Percentiles rank a stretch among this genome's conserved stretches.
phyloP scores from a whole-genome alignment of 176 grass and related monocot genomes.

The Thalia dealbata region DNA sequence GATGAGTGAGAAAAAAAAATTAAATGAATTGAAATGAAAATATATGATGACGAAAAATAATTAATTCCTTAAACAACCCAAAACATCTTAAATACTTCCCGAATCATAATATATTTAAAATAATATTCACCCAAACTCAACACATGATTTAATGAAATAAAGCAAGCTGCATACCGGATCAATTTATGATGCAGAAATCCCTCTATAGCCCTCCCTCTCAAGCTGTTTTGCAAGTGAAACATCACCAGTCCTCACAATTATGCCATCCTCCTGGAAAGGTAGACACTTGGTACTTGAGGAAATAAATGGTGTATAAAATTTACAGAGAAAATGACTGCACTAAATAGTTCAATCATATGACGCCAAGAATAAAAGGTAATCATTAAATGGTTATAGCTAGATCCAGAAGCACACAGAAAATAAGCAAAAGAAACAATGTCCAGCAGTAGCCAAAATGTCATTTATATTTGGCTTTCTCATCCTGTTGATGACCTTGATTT shows the following conservation, averaged over 20 bases:
- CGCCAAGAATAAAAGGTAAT: background rate
- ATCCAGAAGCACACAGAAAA: background rate
- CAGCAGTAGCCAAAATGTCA: background rate
- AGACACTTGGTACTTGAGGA: constrained; percentile 11
- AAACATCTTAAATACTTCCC: too few species aligned
- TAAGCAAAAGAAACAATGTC: background rate
- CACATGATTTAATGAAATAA: too few species aligned
- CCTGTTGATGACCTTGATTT: background rate
- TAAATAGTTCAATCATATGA: too few species aligned
- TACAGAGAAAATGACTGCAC: too few species aligned
- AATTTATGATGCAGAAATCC: constrained; percentile 26
- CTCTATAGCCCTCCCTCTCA: constrained; percentile 62
- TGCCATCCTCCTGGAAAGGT: constrained; percentile 53
- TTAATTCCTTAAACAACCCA: too few species aligned
- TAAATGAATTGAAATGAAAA: too few species aligned
- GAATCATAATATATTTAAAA: too few species aligned
- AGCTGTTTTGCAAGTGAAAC: constrained; percentile 58
- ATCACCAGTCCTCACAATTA: constrained; percentile 86
- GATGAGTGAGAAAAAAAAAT: too few species aligned
- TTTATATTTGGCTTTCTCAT: background rate
- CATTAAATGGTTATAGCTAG: background rate
- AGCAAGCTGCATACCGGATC: constrained; percentile 15
- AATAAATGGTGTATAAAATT: background rate
- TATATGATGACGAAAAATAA: too few species aligned
- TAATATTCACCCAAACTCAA: too few species aligned